Base-by-base conservation (phyloP, 306 rosid genomes). In the Sicyos edulis region DNA sequence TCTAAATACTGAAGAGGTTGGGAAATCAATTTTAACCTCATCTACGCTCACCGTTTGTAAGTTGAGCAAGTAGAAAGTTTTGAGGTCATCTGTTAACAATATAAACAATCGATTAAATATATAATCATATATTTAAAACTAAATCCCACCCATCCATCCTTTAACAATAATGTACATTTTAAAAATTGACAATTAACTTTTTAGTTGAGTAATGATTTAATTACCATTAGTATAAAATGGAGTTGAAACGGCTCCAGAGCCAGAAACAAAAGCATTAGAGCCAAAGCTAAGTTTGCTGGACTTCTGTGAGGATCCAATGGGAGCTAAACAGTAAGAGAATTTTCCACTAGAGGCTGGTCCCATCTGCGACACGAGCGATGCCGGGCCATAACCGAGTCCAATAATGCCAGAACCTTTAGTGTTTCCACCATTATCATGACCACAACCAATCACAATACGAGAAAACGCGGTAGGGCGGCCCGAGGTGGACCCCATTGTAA, bases 321-420 rank as follows among this genome's bases (percentile, higher is more conserved):
- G 80, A 4, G 75, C 22, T 54, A 90, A 83, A 65, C 96, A 90
- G 52, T 90, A 79, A 0, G 92, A 83, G 57, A 88, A 90, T 42
- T 82, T 90, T 0, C 80, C 83, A 0, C 1, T 70, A 0, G 78
- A 73, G 0, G 85, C 71, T 4, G 84, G 1, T 7, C 32, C 67
- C 61, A 91, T 2, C 10, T 81, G 95, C 3, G 78, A 8, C 7
- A 77, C 22, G 7, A 91, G 81, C 0, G 92, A 91, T 6, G 51
- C 34, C 0, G 49, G 9, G 2, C 92, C 87, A 0, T 71, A 51
- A 5, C 90, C 92, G 0, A 91, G 85, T 0, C 92, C 95, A 1
- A 91, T 84, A 10, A 91, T 63, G 2, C 95, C 96, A 0, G 92
- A 83, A 0, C 65, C 60, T 0, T 26, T 16, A 0, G 24, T 1